Evolutionary conservation across 176 grass and related monocot genomes (phyloP).

Genomic region (Secale cereale): DNA sequence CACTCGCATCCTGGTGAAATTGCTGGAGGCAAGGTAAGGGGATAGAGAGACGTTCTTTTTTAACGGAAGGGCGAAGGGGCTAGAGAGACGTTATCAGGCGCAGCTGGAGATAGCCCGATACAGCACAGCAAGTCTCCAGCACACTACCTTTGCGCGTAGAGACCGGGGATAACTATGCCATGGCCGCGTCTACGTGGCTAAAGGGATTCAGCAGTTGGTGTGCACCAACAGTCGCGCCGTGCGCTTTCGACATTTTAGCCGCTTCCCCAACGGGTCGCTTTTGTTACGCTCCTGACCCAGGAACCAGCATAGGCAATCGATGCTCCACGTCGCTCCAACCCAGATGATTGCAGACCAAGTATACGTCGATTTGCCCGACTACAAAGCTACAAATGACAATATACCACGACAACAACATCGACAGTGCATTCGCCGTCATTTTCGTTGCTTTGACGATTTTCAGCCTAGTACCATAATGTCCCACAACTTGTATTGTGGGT

Average conservation of each 20-base stretch:
- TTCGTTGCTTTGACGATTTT: background rate
- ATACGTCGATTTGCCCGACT: background rate
- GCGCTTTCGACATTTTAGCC: background rate
- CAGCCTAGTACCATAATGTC: no score
- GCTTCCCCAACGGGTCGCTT: background rate
- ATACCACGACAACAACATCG: background rate
- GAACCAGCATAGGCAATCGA: constrained; percentile 7
- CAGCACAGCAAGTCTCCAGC: background rate
- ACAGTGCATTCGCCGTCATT: background rate
- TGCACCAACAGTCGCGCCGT: background rate
- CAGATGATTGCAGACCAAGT: background rate
- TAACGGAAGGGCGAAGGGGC: no score
- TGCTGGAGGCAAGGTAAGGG: background rate
- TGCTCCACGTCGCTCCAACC: constrained; percentile 15
- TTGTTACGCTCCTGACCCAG: background rate
- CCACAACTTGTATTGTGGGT: no score
- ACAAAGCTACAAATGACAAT: constrained; percentile 1
- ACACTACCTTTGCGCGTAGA: background rate
- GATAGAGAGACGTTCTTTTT: no score
- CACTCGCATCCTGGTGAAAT: background rate
- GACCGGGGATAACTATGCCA: background rate
- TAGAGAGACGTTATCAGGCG: background rate
- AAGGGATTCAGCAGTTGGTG: constrained; percentile 1
- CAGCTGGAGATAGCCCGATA: background rate
- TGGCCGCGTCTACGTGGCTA: background rate